These are phyloP conservation scores for Talaromyces stipitatus DNA, from an alignment of 495 filamentous ascomycete species.

Conservation along the genomic window DNA sequence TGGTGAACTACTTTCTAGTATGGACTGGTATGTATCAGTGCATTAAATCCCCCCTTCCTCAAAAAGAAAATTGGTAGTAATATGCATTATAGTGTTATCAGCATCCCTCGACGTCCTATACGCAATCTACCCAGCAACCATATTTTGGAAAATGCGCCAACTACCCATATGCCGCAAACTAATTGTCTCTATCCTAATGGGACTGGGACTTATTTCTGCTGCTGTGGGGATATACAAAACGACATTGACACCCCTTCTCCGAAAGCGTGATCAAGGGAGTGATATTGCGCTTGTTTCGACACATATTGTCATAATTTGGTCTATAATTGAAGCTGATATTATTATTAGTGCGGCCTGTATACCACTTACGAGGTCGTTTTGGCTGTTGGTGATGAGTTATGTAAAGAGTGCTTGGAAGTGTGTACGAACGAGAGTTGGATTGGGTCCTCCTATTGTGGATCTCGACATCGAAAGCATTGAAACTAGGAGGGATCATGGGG, in stretches of 20 bases:
- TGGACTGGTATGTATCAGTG: background rate
- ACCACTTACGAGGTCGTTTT: slow-evolving; percentile 1
- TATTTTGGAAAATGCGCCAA: background rate
- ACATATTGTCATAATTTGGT: background rate
- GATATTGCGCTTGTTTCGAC: background rate
- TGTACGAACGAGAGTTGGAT: background rate
- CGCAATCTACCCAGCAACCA: slow-evolving; percentile 4
- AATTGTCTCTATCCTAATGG: background rate
- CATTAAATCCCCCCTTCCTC: background rate
- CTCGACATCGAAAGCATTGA: too few relatives aligned
- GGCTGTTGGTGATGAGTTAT: background rate
- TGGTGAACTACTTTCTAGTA: background rate
- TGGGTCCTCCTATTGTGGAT: too few relatives aligned
- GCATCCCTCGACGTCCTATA: background rate
- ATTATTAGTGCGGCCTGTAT: slow-evolving; percentile 1
- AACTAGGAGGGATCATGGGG: too few relatives aligned
- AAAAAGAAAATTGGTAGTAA: background rate
- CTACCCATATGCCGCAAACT: background rate
- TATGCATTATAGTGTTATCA: background rate
- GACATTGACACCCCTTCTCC: background rate
- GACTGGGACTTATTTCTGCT: background rate
- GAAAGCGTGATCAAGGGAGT: background rate
- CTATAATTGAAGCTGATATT: background rate
- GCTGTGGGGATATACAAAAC: slow-evolving; percentile 1
- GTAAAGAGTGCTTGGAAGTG: background rate